Base-by-base conservation (phyloP, 495 filamentous ascomycete species). In the Glarea lozoyensis region DNA sequence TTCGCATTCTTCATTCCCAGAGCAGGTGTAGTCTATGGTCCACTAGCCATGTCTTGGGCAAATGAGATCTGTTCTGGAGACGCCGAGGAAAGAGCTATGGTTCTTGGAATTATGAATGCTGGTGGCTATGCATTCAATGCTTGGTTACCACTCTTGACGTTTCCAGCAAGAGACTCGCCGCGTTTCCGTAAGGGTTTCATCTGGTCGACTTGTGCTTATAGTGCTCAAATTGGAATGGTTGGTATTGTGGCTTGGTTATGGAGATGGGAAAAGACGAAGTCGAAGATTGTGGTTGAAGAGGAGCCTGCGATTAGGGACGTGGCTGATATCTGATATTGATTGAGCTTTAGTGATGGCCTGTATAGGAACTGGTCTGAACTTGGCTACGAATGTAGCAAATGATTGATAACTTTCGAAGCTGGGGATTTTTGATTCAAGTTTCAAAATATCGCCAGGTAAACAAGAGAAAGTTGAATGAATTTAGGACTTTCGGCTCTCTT, bases 81-180 rank as follows among this genome's bases (percentile, higher is more conserved):
- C 37, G 68, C 69, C 17, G 68, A 74, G 48, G 73, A 79, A 52
- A 56, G 77, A n/a, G 68, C 74, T 2, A 43, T 79, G 12, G 70
- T 76, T 1, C 60, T 74, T 17, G 63, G 68, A 11, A 55, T 63
- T 17, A 68, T 75, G 57, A 79, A 75, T 45, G 64, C 64, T 2
- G 46, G 70, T 42, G 65, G 65, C 6, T 73, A 76, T 54, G 69
- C 69, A 1, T 65, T 70, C 11, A 59, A 63, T 19, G 58, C 64
- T 1, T 69, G 62, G 63, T 47, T 69, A 16, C 66, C 66, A 3
- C 37, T 69, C 2, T 38, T 69, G 10, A 66, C 62, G 12, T 69
- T 57, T 45, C 66, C 65, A 10, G 61, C 62, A 41, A 55, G 56
- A 12, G 59, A 67, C 37, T 59, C 66, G 2, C 66, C 66, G 2